Percentiles rank a stretch among this genome's conserved stretches.
phyloP scores from a whole-genome alignment of 192 early-diverging fungal species.

The Coemansia sp. region DNA sequence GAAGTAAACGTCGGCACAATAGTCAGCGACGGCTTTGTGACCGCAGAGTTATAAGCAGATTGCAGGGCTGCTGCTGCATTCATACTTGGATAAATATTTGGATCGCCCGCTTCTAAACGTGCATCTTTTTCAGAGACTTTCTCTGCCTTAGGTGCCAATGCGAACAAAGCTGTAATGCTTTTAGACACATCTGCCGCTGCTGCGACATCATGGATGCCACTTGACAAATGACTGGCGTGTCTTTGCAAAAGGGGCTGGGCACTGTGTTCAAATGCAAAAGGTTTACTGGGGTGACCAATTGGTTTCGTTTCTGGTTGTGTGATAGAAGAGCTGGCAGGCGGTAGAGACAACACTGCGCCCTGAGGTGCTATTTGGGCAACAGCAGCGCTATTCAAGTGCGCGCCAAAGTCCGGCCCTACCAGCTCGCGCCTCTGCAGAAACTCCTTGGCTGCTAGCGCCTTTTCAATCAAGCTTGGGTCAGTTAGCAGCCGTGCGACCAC shows the following conservation, averaged over 20 bases:
- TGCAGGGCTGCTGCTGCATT: too few species aligned
- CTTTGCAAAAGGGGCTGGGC: background rate
- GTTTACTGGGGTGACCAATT: background rate
- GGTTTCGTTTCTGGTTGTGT: background rate
- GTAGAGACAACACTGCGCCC: background rate
- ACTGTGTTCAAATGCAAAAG: background rate
- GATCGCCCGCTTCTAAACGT: background rate
- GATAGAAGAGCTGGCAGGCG: background rate
- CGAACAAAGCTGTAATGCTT: background rate
- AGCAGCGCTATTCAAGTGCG: background rate
- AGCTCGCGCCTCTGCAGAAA: constrained; percentile 30
- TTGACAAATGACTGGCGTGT: background rate
- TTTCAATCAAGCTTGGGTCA: constrained; percentile 27
- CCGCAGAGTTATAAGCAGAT: too few species aligned
- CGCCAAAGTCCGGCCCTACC: constrained; percentile 9
- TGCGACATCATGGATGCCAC: background rate
- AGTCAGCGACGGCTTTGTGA: background rate
- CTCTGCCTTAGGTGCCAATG: background rate
- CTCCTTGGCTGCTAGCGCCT: constrained; percentile 27
- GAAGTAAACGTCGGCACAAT: background rate
- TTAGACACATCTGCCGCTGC: background rate
- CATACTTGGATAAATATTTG: too few species aligned
- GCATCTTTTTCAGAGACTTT: background rate
- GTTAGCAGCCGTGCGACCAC: constrained; percentile 14
- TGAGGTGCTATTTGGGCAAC: background rate